phyloP scores from a whole-genome alignment of 2,329 filamentous ascomycete species.

The Zopfia rhizophila region DNA sequence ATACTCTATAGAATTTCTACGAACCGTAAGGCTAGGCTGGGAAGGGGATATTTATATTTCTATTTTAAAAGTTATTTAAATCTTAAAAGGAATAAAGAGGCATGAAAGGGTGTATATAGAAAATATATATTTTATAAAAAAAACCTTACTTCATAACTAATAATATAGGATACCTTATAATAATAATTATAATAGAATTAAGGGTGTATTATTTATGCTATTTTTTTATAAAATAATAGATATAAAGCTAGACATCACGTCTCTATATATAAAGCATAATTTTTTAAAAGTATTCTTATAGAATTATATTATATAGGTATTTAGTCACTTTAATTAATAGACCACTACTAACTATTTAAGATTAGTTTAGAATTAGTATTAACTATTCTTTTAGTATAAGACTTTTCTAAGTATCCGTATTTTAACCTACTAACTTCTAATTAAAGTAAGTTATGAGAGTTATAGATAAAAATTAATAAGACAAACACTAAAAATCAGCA shows the following conservation, averaged over 20 bases:
- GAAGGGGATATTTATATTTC: not conserved
- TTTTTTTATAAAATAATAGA: not conserved
- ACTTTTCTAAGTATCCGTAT: no score
- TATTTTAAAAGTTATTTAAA: not conserved
- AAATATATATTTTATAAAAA: not conserved
- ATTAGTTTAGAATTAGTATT: no score
- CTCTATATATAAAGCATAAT: constrained; percentile 4
- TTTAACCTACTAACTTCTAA: no score
- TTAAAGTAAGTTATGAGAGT: no score
- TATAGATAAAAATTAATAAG: no score
- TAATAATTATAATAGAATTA: constrained; percentile 3
- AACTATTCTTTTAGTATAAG: no score
- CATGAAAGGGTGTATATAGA: not conserved
- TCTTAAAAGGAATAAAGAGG: constrained; percentile 1
- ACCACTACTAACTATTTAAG: no score
- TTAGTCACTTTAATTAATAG: no score
- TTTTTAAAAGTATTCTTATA: constrained; percentile 2
- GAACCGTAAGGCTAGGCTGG: constrained; percentile 3
- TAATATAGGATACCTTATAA: constrained; percentile 7
- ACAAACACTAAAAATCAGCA: no score
- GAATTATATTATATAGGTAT: no score
- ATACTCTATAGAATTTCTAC: constrained; percentile 12
- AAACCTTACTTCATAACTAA: not conserved
- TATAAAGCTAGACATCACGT: not conserved
- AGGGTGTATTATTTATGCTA: not conserved